Evolutionary conservation across 208 protist species (phyloP).

Genomic region (Leishmania gerbilli): DNA sequence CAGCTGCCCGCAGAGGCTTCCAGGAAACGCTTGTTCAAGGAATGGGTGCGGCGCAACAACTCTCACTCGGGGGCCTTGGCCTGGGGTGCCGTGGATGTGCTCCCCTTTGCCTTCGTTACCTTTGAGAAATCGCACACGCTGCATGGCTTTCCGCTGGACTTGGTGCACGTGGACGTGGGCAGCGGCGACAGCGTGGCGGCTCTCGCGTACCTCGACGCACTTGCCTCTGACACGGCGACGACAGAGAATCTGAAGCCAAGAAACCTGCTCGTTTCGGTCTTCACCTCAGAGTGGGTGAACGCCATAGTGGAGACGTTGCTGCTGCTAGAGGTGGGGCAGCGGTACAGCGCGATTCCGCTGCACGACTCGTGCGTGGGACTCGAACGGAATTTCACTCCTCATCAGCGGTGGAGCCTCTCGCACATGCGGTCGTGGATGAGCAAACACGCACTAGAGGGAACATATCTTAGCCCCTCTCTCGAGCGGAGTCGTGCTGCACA

Average conservation of each 20-base stretch:
- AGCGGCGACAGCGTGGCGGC: conserved; percentile 29
- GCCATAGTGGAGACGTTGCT: conserved; percentile 13
- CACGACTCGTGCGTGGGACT: not conserved
- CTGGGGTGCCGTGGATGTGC: not conserved
- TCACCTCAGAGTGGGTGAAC: conserved; percentile 31
- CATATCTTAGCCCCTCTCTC: conserved; percentile 2
- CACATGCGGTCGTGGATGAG: not conserved
- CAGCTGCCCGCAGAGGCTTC: conserved; percentile 1
- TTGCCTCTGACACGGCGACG: not conserved
- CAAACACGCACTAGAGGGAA: not conserved
- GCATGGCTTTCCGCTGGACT: conserved; percentile 21
- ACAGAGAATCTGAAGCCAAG: not conserved
- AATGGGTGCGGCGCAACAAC: conserved; percentile 8
- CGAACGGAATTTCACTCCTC: not conserved
- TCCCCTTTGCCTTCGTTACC: not conserved
- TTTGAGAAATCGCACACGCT: conserved; percentile 16
- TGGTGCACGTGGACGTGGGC: conserved; percentile 47
- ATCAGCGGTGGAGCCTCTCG: not conserved
- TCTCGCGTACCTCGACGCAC: conserved; percentile 25
- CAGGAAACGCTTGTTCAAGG: conserved; percentile 6
- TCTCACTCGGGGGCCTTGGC: not conserved
- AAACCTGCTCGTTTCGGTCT: conserved; percentile 36
- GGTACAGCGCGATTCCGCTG: conserved; percentile 21
- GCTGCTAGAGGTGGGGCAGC: conserved; percentile 1
- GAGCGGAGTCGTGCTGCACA: conserved; percentile 2